These are phyloP conservation scores for Starmerella vitae DNA, from an alignment of 805 yeast species.

Conservation along the genomic window DNA sequence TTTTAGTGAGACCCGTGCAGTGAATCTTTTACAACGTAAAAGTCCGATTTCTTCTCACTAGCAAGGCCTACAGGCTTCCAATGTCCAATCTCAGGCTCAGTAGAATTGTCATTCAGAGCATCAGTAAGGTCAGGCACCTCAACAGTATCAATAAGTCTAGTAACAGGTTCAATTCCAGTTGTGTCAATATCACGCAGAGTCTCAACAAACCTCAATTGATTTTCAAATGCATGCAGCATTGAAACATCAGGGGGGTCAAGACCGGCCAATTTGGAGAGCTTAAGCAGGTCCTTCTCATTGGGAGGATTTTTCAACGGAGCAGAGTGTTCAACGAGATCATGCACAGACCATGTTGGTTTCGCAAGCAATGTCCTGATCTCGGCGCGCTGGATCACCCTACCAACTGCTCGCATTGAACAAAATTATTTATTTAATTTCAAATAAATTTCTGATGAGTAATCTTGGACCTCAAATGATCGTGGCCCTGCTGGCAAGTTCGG, in stretches of 20 bases:
- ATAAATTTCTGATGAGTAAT: neutral
- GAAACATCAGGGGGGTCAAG: constrained; percentile 20
- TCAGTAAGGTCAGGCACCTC: constrained; percentile 17
- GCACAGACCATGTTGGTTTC: constrained; percentile 24
- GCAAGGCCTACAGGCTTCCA: constrained; percentile 26
- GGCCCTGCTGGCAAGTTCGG: neutral
- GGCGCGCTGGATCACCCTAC: constrained; percentile 3
- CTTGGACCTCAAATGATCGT: too few species aligned
- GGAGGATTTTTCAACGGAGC: constrained; percentile 16
- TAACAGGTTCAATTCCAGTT: constrained; percentile 26
- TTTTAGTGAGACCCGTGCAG: constrained; percentile 10
- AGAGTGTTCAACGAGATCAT: constrained; percentile 20
- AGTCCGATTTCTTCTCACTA: constrained; percentile 18
- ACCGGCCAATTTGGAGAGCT: constrained; percentile 16
- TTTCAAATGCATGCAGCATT: constrained; percentile 24
- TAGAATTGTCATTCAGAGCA: constrained; percentile 4
- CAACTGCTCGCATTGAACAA: constrained; percentile 3
- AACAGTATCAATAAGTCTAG: constrained; percentile 20
- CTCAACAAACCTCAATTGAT: constrained; percentile 30
- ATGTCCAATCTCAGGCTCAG: constrained; percentile 15
- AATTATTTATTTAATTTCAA: neutral
- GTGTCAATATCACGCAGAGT: constrained; percentile 28
- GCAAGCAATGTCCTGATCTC: constrained; percentile 16
- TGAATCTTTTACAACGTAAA: constrained; percentile 23
- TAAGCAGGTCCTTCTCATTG: constrained; percentile 11